phyloP scores from a whole-genome alignment of 2,329 filamentous ascomycete species.

The Dissoconium aciculare region DNA sequence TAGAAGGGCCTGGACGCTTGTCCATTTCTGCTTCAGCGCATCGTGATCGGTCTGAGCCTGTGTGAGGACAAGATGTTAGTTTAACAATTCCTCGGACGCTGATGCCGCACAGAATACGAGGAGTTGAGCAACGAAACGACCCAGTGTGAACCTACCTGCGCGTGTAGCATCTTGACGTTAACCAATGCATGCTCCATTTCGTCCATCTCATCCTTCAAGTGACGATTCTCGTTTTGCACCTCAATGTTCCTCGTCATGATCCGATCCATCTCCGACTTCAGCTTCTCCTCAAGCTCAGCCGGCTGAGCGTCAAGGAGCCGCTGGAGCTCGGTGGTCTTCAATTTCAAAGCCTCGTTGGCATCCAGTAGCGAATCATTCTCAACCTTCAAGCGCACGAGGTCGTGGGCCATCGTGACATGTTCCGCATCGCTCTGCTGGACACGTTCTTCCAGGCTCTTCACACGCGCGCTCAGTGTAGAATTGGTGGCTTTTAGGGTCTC shows the following conservation, averaged over 20 bases:
- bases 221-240: conserved; percentile 84
- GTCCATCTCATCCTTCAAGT: conserved; percentile 72
- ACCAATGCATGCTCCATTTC: conserved; percentile 90
- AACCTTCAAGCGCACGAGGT: conserved; percentile 82
- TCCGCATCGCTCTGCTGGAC: conserved; percentile 80
- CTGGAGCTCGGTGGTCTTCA: conserved; percentile 72
- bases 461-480: conserved; percentile 50
- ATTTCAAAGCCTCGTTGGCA: conserved; percentile 72
- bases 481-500: conserved; percentile 56
- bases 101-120: no score
- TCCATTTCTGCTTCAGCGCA: conserved; percentile 34
- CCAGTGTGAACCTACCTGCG: conserved; percentile 73
- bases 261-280: conserved; percentile 74
- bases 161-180: conserved; percentile 84
- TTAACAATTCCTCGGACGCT: no score
- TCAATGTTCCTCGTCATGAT: conserved; percentile 86
- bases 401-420: conserved; percentile 78
- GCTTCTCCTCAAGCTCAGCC: conserved; percentile 60
- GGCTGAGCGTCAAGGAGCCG: conserved; percentile 82
- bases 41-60: conserved; percentile 36
- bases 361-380: conserved; percentile 83
- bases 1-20: conserved; percentile 33
- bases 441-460: conserved; percentile 76
- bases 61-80: no score
- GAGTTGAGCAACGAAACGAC: no score